A percentile compares a stretch with the other conserved stretches of the same genome.
phyloP scores from a whole-genome alignment of 1,284 basidiomycete species.

The Tilletia indica region DNA sequence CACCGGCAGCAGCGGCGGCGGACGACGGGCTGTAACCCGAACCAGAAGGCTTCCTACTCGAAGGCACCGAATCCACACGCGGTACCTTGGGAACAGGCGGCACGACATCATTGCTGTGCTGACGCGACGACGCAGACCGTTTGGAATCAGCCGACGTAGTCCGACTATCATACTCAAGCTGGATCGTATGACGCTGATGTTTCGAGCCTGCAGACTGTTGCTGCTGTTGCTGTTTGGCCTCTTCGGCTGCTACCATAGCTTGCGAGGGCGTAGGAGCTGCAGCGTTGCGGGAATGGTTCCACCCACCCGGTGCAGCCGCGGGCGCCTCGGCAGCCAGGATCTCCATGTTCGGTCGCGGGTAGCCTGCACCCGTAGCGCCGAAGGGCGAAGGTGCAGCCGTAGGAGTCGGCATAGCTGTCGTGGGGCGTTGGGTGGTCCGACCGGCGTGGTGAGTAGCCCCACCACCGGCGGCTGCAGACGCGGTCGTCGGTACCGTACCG shows the following conservation, averaged over 20 bases:
- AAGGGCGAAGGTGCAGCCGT: constrained; percentile 1
- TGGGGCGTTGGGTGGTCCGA: background rate
- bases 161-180: constrained; percentile 43
- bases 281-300: background rate
- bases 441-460: too few species aligned
- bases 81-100: constrained; percentile 20
- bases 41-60: background rate
- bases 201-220: constrained; percentile 36
- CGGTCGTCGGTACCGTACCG: too few species aligned
- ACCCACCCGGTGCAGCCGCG: background rate
- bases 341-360: background rate
- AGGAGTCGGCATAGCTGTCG: background rate
- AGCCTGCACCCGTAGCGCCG: background rate
- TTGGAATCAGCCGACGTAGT: constrained; percentile 20
- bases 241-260: background rate
- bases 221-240: constrained; percentile 18
- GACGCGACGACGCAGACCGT: background rate
- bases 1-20: too few species aligned
- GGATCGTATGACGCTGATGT: constrained; percentile 49
- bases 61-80: constrained; percentile 1
- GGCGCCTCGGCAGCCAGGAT: constrained; percentile 1
- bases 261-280: background rate
- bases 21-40: too few species aligned
- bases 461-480: too few species aligned
- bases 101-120: background rate